Conservation (phyloP, 1,284 basidiomycete species). For the Trichosporon sp. region DNA sequence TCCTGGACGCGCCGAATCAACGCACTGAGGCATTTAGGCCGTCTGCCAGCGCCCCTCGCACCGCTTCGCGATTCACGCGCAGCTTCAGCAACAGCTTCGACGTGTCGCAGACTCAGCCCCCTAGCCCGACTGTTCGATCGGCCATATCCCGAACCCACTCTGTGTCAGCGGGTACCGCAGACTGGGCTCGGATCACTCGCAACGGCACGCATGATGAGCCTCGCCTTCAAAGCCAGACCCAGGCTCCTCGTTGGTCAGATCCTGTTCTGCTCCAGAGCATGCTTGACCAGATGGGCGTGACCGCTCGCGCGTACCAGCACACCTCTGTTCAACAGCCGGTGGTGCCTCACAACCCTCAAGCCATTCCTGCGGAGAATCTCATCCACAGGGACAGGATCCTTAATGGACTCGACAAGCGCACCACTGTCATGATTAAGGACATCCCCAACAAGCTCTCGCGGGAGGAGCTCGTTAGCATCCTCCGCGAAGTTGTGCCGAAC, state of each 20-base stretch:
- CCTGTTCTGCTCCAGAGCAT: slow-evolving; percentile 36
- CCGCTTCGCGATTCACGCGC: background rate
- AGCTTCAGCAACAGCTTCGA: background rate
- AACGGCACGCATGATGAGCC: background rate
- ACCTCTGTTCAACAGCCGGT: slow-evolving; percentile 18
- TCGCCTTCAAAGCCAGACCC: background rate
- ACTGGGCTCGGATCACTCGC: slow-evolving; percentile 6
- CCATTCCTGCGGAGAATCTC: slow-evolving; percentile 45
- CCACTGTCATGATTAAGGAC: slow-evolving; percentile 57
- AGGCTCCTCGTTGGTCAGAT: slow-evolving; percentile 8
- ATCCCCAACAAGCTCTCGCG: slow-evolving; percentile 57
- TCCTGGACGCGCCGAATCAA: background rate
- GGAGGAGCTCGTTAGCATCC: slow-evolving; percentile 51
- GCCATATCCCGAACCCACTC: background rate
- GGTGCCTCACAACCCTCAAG: slow-evolving; percentile 35
- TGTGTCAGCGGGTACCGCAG: slow-evolving; percentile 3
- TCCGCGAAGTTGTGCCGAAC: slow-evolving; percentile 51
- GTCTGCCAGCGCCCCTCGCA: background rate
- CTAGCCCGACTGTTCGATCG: slow-evolving; percentile 3
- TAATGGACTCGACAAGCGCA: slow-evolving; percentile 48
- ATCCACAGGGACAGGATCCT: slow-evolving; percentile 47
- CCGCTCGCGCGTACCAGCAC: slow-evolving; percentile 38
- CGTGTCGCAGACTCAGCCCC: background rate
- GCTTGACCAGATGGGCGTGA: slow-evolving; percentile 39
- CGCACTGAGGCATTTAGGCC: background rate